Percentiles rank a stretch among this genome's conserved stretches.
Conservation (phyloP, 805 yeast species). For the Saturnispora bothae region DNA sequence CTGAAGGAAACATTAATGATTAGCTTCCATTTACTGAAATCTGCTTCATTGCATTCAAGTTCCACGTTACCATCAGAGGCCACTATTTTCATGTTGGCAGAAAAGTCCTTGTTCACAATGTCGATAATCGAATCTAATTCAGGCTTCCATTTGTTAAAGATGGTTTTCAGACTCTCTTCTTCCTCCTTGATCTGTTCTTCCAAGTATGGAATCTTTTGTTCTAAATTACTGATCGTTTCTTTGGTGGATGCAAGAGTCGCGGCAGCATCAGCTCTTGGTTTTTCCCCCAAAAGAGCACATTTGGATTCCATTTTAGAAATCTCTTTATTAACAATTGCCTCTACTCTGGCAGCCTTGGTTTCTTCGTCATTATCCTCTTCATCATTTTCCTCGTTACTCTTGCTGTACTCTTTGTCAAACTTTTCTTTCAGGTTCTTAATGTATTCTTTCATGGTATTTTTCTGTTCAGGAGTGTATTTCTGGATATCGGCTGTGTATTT, state of each 20-base stretch:
- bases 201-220: slow-evolving; percentile 30
- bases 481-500: slow-evolving; percentile 20
- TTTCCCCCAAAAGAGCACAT: slow-evolving; percentile 19
- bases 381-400: slow-evolving; percentile 16
- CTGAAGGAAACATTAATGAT: slow-evolving; percentile 81
- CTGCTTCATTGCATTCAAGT: slow-evolving; percentile 39
- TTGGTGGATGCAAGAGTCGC: slow-evolving; percentile 30
- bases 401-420: slow-evolving; percentile 16
- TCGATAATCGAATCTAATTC: slow-evolving; percentile 42
- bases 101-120: slow-evolving; percentile 53
- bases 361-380: slow-evolving; percentile 22
- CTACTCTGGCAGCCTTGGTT: not conserved
- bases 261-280: slow-evolving; percentile 22
- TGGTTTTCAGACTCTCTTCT: slow-evolving; percentile 29
- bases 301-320: slow-evolving; percentile 35
- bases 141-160: slow-evolving; percentile 45
- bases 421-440: slow-evolving; percentile 19
- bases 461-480: slow-evolving; percentile 31
- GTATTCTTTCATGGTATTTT: slow-evolving; percentile 31
- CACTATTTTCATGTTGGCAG: slow-evolving; percentile 54
- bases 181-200: slow-evolving; percentile 24
- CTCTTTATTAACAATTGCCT: slow-evolving; percentile 25
- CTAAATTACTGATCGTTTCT: slow-evolving; percentile 28
- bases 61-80: slow-evolving; percentile 82
- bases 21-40: slow-evolving; percentile 69